Evolutionary conservation across 1,284 basidiomycete species (phyloP), one percentile per base, ranked within the genome.

Genomic region (Laetiporus sulphureus): DNA sequence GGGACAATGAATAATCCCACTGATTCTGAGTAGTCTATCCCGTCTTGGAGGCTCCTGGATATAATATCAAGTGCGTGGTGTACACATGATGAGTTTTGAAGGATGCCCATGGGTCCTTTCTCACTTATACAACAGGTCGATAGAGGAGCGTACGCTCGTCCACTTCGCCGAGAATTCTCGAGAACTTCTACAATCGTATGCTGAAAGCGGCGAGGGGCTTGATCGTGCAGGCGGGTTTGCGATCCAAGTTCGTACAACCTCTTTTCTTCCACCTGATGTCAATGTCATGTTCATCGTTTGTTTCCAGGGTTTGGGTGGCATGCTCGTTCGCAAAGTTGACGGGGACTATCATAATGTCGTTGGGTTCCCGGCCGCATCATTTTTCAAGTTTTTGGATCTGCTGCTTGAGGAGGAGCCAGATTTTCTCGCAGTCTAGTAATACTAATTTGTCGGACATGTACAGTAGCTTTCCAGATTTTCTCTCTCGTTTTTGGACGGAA

Each of bases 151-250:
- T 29, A 82, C 87, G 0, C 64, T 90, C 4, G 87, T 91, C 4
- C 73, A 88, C 53, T 94, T 94, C 59, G 72, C 75, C 8, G 83
- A 93, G 48, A 89, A 78, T 58, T 67, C 80, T 0, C 59, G 65
- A 24, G 63, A 78, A 24, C 57, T 91, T 5, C 67, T 97, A 11
- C 60, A 88, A 51, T 90, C 91, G 0, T 98, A 98, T 56, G 91
- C 85, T 23, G 83, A 92, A 24, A 86, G 77, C 40, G 87, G 83
- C 1, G 95, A 99, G 63, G 95, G 95, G 0, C 60, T 85, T 35
- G 91, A 96, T 57, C 76, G 92, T 16, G 94, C 94, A 0, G 95
- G 94, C 3, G 95, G 95, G 0, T 98, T 98, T 60, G 92, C 92
- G 2, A 83, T 95, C 35, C 95, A 98, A 73, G 91, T 90, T 51